Percentiles rank a stretch among this genome's conserved stretches.
Evolutionary conservation across 495 filamentous ascomycete genomes (phyloP).

Genomic region (Podospora tetraspora): DNA sequence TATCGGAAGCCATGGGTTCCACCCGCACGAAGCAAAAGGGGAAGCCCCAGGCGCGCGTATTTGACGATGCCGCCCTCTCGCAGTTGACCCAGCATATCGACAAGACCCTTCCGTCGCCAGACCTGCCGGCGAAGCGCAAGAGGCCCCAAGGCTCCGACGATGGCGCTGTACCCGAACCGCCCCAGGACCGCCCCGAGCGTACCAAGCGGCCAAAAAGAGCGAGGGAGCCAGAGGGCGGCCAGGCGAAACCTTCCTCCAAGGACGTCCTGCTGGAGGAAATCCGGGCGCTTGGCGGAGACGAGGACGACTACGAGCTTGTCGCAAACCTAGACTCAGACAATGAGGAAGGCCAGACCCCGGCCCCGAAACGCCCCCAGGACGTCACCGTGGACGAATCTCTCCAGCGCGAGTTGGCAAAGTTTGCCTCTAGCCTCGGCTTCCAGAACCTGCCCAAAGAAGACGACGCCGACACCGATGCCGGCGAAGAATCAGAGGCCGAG

Average conservation of each 20-base stretch:
- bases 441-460: slow-evolving; percentile 34
- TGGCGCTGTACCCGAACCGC: slow-evolving; percentile 47
- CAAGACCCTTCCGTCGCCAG: slow-evolving; percentile 35
- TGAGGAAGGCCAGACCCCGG: slow-evolving; percentile 45
- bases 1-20: slow-evolving; percentile 18
- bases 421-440: slow-evolving; percentile 43
- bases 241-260: slow-evolving; percentile 27
- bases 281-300: slow-evolving; percentile 66
- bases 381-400: slow-evolving; percentile 33
- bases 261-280: slow-evolving; percentile 61
- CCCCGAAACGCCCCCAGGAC: slow-evolving; percentile 24
- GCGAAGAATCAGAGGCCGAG: slow-evolving; percentile 28
- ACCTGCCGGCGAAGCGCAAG: slow-evolving; percentile 41
- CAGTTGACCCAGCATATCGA: slow-evolving; percentile 63
- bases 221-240: slow-evolving; percentile 3
- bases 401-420: slow-evolving; percentile 40
- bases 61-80: slow-evolving; percentile 58
- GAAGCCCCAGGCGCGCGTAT: slow-evolving; percentile 35
- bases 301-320: slow-evolving; percentile 67
- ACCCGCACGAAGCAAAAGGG: slow-evolving; percentile 22
- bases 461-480: slow-evolving; percentile 30
- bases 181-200: slow-evolving; percentile 29
- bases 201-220: slow-evolving; percentile 25
- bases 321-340: slow-evolving; percentile 57
- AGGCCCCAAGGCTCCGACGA: slow-evolving; percentile 30